These are phyloP conservation scores for Domatiomyces globalis DNA, from an alignment of 2,329 filamentous ascomycete genomes.

Conservation along the genomic window DNA sequence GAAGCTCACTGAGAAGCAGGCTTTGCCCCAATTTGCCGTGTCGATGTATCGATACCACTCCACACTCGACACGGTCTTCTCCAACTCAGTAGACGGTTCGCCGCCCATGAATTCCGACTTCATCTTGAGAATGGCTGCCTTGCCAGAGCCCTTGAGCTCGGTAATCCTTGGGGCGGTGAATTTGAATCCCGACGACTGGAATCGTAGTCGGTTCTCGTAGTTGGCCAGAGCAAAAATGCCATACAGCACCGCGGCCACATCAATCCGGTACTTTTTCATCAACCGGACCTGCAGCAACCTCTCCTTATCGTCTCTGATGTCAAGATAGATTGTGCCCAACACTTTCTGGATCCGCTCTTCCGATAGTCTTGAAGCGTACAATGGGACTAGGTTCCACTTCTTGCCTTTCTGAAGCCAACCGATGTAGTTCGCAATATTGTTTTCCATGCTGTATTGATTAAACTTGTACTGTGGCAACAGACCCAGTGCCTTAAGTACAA, in stretches of 20 bases:
- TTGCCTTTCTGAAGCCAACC: conserved; percentile 59
- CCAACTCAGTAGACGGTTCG: conserved; percentile 43
- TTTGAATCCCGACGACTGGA: neutral
- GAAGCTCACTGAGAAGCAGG: conserved; percentile 53
- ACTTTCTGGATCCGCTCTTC: conserved; percentile 49
- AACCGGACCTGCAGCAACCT: conserved; percentile 57
- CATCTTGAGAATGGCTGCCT: conserved; percentile 33
- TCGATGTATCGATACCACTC: conserved; percentile 73
- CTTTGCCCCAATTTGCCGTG: conserved; percentile 51
- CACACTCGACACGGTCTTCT: conserved; percentile 63
- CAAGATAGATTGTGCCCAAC: conserved; percentile 62
- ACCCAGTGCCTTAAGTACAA: conserved; percentile 51
- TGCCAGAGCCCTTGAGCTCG: conserved; percentile 10
- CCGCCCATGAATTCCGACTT: conserved; percentile 57
- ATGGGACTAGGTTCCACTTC: conserved; percentile 64
- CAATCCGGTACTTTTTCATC: conserved; percentile 60
- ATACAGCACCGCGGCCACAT: conserved; percentile 58
- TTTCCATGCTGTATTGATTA: conserved; percentile 46
- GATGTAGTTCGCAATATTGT: conserved; percentile 68
- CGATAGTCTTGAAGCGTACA: conserved; percentile 68
- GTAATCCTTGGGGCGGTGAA: conserved; percentile 8
- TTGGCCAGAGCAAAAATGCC: conserved; percentile 37
- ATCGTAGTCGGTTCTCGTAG: conserved; percentile 28
- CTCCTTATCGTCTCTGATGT: conserved; percentile 51
- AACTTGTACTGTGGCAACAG: conserved; percentile 20